Evolutionary conservation across 2,329 filamentous ascomycete species (phyloP), one percentile per base, ranked within the genome.

Genomic region (Curvularia eragrostidis): DNA sequence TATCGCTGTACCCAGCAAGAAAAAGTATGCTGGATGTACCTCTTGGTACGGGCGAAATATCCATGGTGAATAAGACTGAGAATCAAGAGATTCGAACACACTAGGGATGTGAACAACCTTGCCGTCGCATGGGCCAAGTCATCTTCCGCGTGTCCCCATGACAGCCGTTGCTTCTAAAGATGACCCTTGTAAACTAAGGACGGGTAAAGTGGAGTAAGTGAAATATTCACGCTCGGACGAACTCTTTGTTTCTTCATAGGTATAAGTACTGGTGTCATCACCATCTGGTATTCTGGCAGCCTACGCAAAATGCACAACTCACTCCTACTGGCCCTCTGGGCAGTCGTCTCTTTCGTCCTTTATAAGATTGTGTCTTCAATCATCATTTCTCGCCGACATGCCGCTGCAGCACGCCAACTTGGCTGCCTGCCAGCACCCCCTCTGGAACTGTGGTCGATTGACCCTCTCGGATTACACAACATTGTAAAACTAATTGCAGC

Each of bases 391-490:
- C 74, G 77, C 18, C 70, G 76, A 32, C 70, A 74, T 34, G 60
- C 74, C 26, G 70, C 67, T 34, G 68, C 66, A 28, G 74, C 73
- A 12, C 75, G 81, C 60, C 54, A 57, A 38, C 59, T 72, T 8
- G 81, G 81, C 18, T 85, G 83, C 64, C 71, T 81, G 39, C 75
- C 76, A 2, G 72, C 78, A 2, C 64, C 75, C 15, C 60, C 68
- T 7, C 52, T 59, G 21, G 82, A 78, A 59, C 78, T 80, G n/a
- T 41, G 26, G 19, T 8, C 19, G 0, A 78, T 83, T 63, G 77
- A 78, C 2, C 64, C 86, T 46, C 70, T 86, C 1, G 85, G 85
- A 4, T 64, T 82, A n/a, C 80, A 83, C 62, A 69, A 80, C 48
- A 75, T 84, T 56, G 50, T 67, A 30, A 59, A 70, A 19, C 76